Evolutionary conservation across 2,329 filamentous ascomycete species (phyloP).

Genomic region (Camillea tinctor): DNA sequence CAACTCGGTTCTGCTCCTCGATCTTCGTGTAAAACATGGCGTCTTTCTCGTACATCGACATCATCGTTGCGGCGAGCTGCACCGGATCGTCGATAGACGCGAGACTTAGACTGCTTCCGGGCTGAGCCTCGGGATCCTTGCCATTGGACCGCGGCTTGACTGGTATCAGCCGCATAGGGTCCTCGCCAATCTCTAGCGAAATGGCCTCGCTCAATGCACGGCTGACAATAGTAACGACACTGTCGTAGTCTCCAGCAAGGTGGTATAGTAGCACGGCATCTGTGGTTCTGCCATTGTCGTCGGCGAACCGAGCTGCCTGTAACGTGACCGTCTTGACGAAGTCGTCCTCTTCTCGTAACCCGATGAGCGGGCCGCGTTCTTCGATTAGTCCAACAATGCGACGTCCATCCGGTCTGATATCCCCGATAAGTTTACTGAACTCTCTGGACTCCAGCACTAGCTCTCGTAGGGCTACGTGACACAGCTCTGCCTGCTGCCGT

Average conservation of each 20-base stretch:
- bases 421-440: constrained; percentile 89
- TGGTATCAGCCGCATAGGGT: constrained; percentile 74
- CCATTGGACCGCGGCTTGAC: constrained; percentile 66
- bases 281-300: constrained; percentile 89
- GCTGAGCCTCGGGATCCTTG: constrained; percentile 38
- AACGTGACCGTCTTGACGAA: constrained; percentile 91
- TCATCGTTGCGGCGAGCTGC: constrained; percentile 60
- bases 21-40: constrained; percentile 61
- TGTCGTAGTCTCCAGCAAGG: constrained; percentile 91
- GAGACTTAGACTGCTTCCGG: constrained; percentile 58
- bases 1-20: constrained; percentile 54
- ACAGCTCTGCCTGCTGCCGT: constrained; percentile 74
- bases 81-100: constrained; percentile 61
- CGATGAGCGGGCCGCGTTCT: constrained; percentile 77
- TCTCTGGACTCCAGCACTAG: constrained; percentile 95
- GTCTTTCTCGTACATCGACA: constrained; percentile 61
- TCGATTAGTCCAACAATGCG: constrained; percentile 87
- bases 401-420: constrained; percentile 81
- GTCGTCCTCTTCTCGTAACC: constrained; percentile 73
- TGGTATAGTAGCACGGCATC: constrained; percentile 95
- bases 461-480: constrained; percentile 89
- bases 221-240: constrained; percentile 86
- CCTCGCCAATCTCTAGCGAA: constrained; percentile 79
- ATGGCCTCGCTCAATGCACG: constrained; percentile 87
- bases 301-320: constrained; percentile 87